Base-by-base conservation (phyloP, 2,329 filamentous ascomycete species). In the Stachybotrys chartarum region DNA sequence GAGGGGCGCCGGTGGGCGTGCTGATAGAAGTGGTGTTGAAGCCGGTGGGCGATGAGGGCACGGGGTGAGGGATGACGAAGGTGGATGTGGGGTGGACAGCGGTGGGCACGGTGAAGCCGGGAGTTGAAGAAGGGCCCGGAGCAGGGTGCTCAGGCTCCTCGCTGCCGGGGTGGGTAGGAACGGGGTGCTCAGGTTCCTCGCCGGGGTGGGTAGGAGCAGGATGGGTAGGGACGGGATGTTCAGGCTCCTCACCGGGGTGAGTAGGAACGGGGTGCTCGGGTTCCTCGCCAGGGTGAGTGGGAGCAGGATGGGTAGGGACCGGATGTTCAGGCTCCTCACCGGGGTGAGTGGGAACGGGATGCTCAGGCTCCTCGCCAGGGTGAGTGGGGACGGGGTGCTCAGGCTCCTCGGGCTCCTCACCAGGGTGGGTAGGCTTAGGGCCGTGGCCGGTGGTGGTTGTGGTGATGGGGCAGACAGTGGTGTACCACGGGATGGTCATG, bases 371-470 rank as follows among this genome's bases (percentile, higher is more conserved):
- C 49, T 51, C 49, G 49, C 49, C 30, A 50, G 47, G 47, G n/a
- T 50, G 47, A 44, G 31, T 24, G 30, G 30, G 46, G 18, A 24
- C 30, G n/a, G n/a, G n/a, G n/a, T n/a, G n/a, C n/a, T n/a, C n/a
- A n/a, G n/a, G n/a, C 24, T 52, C 45, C 30, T 30, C 24, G 68
- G 81, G 79, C 64, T 83, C 79, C 57, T 75, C 76, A 54, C 80
- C 74, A 55, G 72, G 76, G 75, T 80, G 84, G 56, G 75, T 78
- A 68, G 79, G 83, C 74, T 83, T 70, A 57, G 75, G 62, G 39
- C 30, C n/a, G 54, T 48, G 14, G 49, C 12, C 35, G 39, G 53
- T 55, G 51, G n/a, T 48, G 44, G 51, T 51, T n/a, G 54, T 24
- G 31, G 48, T 48, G 18, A 65, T 61, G 12, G 63, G 62, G 61